Conservation (phyloP, 805 yeast genomes). For the Saccharomycopsis schoenii region DNA sequence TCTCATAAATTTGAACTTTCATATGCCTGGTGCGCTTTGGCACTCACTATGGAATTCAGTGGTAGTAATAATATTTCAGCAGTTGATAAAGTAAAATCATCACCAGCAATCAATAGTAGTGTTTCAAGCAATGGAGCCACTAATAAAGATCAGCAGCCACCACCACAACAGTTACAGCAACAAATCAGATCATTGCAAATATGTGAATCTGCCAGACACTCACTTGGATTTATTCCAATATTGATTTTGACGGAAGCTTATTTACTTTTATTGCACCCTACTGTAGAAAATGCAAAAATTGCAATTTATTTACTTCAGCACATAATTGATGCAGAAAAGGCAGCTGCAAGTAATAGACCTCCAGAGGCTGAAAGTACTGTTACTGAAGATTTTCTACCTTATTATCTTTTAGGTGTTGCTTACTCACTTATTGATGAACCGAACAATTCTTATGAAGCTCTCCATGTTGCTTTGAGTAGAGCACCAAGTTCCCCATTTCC, state of each 20-base stretch:
- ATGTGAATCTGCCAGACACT: constrained; percentile 38
- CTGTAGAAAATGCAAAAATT: constrained; percentile 25
- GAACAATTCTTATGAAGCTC: constrained; percentile 43
- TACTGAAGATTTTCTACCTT: constrained; percentile 41
- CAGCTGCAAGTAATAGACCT: constrained; percentile 12
- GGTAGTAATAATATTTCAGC: not conserved
- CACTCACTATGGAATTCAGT: constrained; percentile 35
- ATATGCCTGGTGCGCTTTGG: constrained; percentile 44
- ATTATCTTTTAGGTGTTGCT: constrained; percentile 45
- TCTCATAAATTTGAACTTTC: constrained; percentile 37
- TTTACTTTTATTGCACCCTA: constrained; percentile 30
- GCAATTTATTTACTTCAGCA: constrained; percentile 31
- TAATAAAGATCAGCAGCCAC: not conserved
- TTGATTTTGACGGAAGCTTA: constrained; percentile 41
- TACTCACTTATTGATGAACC: constrained; percentile 37
- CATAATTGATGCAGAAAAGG: constrained; percentile 21
- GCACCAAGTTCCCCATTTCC: constrained; percentile 47
- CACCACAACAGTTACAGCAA: not conserved
- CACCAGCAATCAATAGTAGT: not conserved
- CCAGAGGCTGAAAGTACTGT: constrained; percentile 22
- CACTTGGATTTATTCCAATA: constrained; percentile 36
- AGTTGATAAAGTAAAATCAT: not conserved
- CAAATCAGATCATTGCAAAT: constrained; percentile 31
- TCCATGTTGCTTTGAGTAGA: constrained; percentile 44
- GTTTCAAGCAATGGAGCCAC: constrained; percentile 27